These are phyloP conservation scores for Eremothecium sinecaudum DNA, from an alignment of 1,139 yeast species.

Conservation along the genomic window DNA sequence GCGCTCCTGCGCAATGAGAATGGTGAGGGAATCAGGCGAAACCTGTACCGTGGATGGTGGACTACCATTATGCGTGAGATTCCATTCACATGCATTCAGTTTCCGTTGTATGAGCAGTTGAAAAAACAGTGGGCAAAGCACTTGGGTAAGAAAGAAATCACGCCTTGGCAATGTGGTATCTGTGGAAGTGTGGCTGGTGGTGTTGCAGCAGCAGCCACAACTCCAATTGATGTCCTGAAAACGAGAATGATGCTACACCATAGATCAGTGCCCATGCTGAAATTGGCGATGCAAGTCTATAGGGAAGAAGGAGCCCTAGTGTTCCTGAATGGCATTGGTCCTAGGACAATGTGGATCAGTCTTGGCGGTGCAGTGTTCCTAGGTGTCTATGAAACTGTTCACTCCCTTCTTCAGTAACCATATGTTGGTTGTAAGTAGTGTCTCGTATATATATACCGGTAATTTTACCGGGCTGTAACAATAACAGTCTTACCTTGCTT, in stretches of 20 bases:
- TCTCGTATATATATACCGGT: neutral
- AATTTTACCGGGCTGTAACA: slow-evolving; percentile 18
- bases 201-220: slow-evolving; percentile 84
- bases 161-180: slow-evolving; percentile 73
- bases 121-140: slow-evolving; percentile 47
- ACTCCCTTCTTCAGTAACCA: slow-evolving; percentile 18
- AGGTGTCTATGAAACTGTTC: slow-evolving; percentile 82
- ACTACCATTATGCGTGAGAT: slow-evolving; percentile 90
- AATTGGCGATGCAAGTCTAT: slow-evolving; percentile 41
- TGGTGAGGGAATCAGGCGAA: slow-evolving; percentile 71
- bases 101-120: slow-evolving; percentile 81
- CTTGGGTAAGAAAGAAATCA: slow-evolving; percentile 32
- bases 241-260: slow-evolving; percentile 79
- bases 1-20: slow-evolving; percentile 47
- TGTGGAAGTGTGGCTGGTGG: slow-evolving; percentile 97
- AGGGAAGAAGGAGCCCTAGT: slow-evolving; percentile 60
- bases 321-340: slow-evolving; percentile 79
- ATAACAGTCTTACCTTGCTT: slow-evolving; percentile 42
- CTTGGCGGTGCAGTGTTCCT: slow-evolving; percentile 97
- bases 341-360: slow-evolving; percentile 94
- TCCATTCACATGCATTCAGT: slow-evolving; percentile 91
- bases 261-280: slow-evolving; percentile 39
- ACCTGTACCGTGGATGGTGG: slow-evolving; percentile 87
- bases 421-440: slow-evolving; percentile 5
- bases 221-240: slow-evolving; percentile 88